Percentiles rank a stretch among this genome's conserved stretches.
Conservation (phyloP, 2,329 filamentous ascomycete genomes). For the Trichoderma aggressivum region DNA sequence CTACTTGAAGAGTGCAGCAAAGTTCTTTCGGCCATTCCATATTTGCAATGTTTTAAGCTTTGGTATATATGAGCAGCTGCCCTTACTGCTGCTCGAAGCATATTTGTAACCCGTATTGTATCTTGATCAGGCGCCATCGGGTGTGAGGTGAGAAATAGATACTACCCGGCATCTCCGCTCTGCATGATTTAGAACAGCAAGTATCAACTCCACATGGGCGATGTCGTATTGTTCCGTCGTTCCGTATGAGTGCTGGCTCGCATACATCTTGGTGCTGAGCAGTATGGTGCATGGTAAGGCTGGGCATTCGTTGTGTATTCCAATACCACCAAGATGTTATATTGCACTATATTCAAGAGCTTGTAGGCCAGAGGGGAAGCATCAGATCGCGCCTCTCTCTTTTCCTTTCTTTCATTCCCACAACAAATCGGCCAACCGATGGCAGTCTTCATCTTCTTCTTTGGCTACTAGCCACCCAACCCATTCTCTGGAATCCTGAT, state of each 20-base stretch:
- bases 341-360: too few species aligned
- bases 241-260: too few species aligned
- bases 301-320: too few species aligned
- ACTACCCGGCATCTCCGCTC: too few species aligned
- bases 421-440: background rate
- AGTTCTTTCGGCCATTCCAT: conserved; percentile 30
- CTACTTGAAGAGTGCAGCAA: conserved; percentile 27
- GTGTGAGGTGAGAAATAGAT: conserved; percentile 29
- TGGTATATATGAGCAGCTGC: conserved; percentile 29
- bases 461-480: conserved; percentile 19
- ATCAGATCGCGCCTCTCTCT: too few species aligned
- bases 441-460: conserved; percentile 18
- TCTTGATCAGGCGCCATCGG: conserved; percentile 23
- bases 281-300: too few species aligned
- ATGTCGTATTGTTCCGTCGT: too few species aligned
- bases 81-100: conserved; percentile 27
- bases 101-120: conserved; percentile 21
- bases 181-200: too few species aligned
- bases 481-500: conserved; percentile 6
- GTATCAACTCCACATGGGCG: too few species aligned
- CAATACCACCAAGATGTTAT: too few species aligned
- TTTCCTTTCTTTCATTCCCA: background rate
- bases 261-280: too few species aligned
- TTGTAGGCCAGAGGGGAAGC: too few species aligned
- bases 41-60: conserved; percentile 31